These are phyloP conservation scores for Anaeromyces robustus DNA, from an alignment of 192 early-diverging fungal species.

Conservation along the genomic window DNA sequence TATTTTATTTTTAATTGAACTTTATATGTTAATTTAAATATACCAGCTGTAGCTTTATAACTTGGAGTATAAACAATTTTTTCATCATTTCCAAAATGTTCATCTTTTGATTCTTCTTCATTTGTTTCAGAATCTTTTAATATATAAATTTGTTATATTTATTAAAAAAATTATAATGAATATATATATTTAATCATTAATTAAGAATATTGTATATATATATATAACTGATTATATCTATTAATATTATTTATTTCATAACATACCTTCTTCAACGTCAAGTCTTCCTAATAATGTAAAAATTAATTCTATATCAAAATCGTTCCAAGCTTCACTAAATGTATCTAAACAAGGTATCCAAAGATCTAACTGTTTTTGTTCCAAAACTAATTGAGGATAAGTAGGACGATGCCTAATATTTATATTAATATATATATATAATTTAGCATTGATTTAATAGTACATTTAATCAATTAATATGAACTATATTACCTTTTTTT, in stretches of 20 bases:
- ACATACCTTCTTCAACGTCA: conserved; percentile 33
- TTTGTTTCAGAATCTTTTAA: background rate
- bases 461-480: too few species aligned
- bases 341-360: conserved; percentile 10
- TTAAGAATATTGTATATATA: conserved; percentile 4
- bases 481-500: conserved; percentile 28
- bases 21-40: background rate
- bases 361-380: conserved; percentile 17
- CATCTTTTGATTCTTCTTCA: background rate
- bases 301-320: conserved; percentile 11
- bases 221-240: too few species aligned
- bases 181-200: background rate
- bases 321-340: conserved; percentile 6
- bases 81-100: background rate
- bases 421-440: conserved; percentile 16
- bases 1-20: too few species aligned
- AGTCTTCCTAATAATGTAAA: conserved; percentile 8
- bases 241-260: too few species aligned
- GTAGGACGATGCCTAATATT: conserved; percentile 17
- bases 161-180: background rate
- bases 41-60: background rate
- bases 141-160: too few species aligned
- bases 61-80: background rate
- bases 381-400: conserved; percentile 12
- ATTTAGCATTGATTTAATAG: too few species aligned